These are phyloP conservation scores for Cyphellophora attinorum DNA, from an alignment of 2,329 filamentous ascomycete species.

Conservation along the genomic window DNA sequence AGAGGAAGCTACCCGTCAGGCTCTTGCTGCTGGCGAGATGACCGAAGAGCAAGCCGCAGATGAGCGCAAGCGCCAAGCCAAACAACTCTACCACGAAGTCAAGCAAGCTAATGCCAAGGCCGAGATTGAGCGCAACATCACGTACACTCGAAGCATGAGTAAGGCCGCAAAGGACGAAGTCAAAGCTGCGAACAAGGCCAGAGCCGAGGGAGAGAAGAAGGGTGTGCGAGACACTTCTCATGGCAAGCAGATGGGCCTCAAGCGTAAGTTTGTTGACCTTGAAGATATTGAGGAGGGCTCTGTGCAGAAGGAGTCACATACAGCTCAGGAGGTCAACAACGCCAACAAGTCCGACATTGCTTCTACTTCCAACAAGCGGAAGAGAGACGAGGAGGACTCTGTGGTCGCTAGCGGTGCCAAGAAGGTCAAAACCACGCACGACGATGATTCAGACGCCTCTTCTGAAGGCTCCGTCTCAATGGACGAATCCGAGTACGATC, in stretches of 20 bases:
- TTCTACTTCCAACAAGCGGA: not conserved
- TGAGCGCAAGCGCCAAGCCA: not conserved
- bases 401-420: not conserved
- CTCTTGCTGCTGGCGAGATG: not conserved
- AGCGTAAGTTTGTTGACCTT: not conserved
- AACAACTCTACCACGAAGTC: not conserved
- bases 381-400: not conserved
- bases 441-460: not conserved
- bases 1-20: not conserved
- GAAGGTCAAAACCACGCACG: not conserved
- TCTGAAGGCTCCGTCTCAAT: not conserved
- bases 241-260: not conserved
- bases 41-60: not conserved
- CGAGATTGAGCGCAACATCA: not conserved
- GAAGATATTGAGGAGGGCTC: no score
- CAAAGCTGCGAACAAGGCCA: no score
- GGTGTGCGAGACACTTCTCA: no score
- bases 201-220: slow-evolving; percentile 1
- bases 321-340: no score
- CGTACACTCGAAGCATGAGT: not conserved
- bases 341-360: no score
- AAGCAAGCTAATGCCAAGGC: not conserved
- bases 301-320: no score
- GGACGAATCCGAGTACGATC: not conserved
- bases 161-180: no score